These are phyloP conservation scores for Aspergillus intermedius DNA, from an alignment of 2,329 filamentous ascomycete species.

Conservation along the genomic window DNA sequence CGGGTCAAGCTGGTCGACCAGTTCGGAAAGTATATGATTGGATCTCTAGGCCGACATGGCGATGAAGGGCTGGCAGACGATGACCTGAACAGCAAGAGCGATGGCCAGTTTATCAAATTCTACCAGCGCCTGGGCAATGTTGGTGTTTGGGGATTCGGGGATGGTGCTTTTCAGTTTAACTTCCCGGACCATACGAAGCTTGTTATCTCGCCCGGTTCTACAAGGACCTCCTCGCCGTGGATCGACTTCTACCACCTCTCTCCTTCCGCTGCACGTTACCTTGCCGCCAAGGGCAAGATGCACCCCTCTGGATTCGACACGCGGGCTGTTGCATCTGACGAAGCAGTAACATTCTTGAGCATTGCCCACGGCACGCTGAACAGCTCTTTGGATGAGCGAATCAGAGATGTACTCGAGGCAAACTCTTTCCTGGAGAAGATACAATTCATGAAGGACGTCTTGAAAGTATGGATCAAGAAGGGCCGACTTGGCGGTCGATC, in stretches of 20 bases:
- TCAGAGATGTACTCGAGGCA: constrained; percentile 38
- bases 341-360: constrained; percentile 34
- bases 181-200: constrained; percentile 49
- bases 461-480: constrained; percentile 35
- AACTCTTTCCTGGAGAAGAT: constrained; percentile 42
- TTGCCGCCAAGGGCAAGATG: constrained; percentile 37
- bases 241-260: constrained; percentile 47
- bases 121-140: constrained; percentile 48
- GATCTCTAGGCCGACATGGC: constrained; percentile 37
- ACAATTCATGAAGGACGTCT: constrained; percentile 33
- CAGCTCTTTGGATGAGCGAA: constrained; percentile 29
- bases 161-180: constrained; percentile 47
- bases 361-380: constrained; percentile 31
- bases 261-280: constrained; percentile 38
- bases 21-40: constrained; percentile 49
- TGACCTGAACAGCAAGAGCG: constrained; percentile 18
- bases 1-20: constrained; percentile 44
- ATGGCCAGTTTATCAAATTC: constrained; percentile 42
- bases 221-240: constrained; percentile 34
- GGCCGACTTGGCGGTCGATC: constrained; percentile 32
- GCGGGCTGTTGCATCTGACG: constrained; percentile 35
- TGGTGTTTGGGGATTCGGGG: constrained; percentile 48
- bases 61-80: constrained; percentile 28
- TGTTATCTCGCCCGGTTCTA: constrained; percentile 37
- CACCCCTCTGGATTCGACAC: constrained; percentile 40